These are phyloP conservation scores for Triticum monococcum DNA, from an alignment of 176 grass and related monocot species.

Conservation along the genomic window DNA sequence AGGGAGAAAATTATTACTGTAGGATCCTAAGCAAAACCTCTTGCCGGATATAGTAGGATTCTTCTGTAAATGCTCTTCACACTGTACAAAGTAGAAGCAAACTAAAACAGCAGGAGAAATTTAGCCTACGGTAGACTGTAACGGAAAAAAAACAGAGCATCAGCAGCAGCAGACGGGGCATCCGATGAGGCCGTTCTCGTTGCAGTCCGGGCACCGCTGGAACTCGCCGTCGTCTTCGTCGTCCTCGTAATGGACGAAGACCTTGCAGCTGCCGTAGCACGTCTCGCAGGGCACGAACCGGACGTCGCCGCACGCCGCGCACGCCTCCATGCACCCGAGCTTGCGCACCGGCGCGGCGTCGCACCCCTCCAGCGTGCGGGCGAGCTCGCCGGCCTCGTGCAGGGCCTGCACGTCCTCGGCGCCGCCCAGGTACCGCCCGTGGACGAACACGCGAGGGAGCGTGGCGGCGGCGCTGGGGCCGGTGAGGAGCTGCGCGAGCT, in stretches of 20 bases:
- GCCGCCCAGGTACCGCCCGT: constrained; percentile 64
- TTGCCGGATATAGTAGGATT: background rate
- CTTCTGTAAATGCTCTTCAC: constrained; percentile 27
- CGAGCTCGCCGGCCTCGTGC: constrained; percentile 57
- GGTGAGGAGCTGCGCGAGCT: constrained; percentile 57
- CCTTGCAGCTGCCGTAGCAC: constrained; percentile 81
- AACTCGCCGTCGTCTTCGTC: constrained; percentile 37
- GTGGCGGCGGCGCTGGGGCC: background rate
- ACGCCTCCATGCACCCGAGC: constrained; percentile 48
- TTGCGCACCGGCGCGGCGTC: constrained; percentile 38
- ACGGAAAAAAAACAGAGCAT: background rate
- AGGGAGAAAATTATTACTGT: background rate
- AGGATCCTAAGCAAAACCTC: constrained; percentile 17
- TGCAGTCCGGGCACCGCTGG: constrained; percentile 71
- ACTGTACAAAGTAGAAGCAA: constrained; percentile 43
- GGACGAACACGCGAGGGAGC: constrained; percentile 63
- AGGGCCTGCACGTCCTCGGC: constrained; percentile 58
- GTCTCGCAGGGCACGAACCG: constrained; percentile 76
- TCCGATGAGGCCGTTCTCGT: constrained; percentile 76
- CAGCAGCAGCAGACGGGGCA: constrained; percentile 63
- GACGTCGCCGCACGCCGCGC: constrained; percentile 62
- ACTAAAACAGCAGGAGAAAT: background rate
- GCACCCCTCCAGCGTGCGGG: constrained; percentile 48
- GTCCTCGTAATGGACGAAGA: constrained; percentile 47
- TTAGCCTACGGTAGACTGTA: constrained; percentile 1